A percentile compares a stretch with the other conserved stretches of the same genome.
phyloP scores from a whole-genome alignment of 2,329 filamentous ascomycete genomes.

The Fusarium sp. region DNA sequence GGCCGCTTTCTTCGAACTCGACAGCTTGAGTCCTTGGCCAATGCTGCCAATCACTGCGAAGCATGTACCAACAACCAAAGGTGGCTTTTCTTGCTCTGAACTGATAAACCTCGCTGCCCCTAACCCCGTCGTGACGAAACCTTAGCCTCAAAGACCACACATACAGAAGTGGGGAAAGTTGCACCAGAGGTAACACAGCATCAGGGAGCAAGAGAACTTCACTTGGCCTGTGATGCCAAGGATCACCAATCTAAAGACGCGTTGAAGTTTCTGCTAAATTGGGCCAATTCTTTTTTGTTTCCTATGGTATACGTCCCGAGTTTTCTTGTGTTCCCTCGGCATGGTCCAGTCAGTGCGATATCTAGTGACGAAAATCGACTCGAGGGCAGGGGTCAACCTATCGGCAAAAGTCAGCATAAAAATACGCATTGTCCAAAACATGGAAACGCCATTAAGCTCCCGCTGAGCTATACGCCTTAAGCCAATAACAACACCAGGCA shows the following conservation, averaged over 20 bases:
- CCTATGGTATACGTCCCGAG: not conserved
- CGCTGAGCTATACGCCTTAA: not conserved
- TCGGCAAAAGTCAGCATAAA: constrained; percentile 27
- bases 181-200: not conserved
- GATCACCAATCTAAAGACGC: not conserved
- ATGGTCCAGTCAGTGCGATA: constrained; percentile 30
- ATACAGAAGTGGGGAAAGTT: constrained; percentile 26
- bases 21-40: not conserved
- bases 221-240: not conserved
- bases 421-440: constrained; percentile 20
- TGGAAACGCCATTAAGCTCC: constrained; percentile 26
- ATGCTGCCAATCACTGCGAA: not conserved
- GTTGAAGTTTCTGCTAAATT: not conserved
- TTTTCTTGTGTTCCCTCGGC: not conserved
- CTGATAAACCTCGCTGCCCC: not conserved
- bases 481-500: constrained; percentile 22
- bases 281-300: not conserved
- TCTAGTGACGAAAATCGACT: not conserved
- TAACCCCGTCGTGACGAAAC: not conserved
- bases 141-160: constrained; percentile 11
- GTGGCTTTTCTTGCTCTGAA: not conserved
- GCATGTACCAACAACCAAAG: not conserved
- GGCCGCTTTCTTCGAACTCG: not conserved
- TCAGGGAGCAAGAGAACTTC: not conserved
- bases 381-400: not conserved